Conservation (phyloP, 352 stramenopile species). For the Ophiocytium majus region DNA sequence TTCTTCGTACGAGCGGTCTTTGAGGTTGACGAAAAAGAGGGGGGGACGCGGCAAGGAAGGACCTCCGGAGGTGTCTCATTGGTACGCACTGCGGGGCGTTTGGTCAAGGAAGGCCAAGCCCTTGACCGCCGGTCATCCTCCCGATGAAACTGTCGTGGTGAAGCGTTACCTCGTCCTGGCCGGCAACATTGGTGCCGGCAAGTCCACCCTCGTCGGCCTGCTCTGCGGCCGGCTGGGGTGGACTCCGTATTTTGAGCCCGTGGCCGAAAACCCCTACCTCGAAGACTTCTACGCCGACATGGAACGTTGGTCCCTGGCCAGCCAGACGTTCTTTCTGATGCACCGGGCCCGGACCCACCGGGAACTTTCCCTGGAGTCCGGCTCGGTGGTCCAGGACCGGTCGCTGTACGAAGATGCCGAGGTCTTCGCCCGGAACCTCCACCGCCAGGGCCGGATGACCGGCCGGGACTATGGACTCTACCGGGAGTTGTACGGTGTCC, state of each 20-base stretch:
- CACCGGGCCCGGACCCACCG: background rate
- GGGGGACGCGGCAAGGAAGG: too few species aligned
- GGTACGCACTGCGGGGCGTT: too few species aligned
- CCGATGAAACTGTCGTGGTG: too few species aligned
- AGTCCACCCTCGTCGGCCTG: background rate
- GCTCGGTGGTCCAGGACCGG: background rate
- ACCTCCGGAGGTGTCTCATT: too few species aligned
- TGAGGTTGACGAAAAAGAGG: too few species aligned
- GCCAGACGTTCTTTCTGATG: background rate
- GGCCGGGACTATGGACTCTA: background rate
- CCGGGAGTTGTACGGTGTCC: background rate
- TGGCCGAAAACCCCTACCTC: background rate
- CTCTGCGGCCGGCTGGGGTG: background rate
- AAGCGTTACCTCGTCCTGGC: background rate
- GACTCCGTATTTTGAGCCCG: background rate
- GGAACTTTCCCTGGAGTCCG: background rate
- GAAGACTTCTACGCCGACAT: background rate
- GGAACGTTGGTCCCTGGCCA: background rate
- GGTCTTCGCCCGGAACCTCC: background rate
- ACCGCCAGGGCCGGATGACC: background rate
- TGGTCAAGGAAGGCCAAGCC: too few species aligned
- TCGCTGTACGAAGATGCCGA: background rate
- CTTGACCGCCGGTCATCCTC: too few species aligned
- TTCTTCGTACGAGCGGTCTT: too few species aligned
- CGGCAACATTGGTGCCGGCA: conserved; percentile 1